phyloP scores from a whole-genome alignment of 345 rosid genomes.

The Gossypium thurberi region DNA sequence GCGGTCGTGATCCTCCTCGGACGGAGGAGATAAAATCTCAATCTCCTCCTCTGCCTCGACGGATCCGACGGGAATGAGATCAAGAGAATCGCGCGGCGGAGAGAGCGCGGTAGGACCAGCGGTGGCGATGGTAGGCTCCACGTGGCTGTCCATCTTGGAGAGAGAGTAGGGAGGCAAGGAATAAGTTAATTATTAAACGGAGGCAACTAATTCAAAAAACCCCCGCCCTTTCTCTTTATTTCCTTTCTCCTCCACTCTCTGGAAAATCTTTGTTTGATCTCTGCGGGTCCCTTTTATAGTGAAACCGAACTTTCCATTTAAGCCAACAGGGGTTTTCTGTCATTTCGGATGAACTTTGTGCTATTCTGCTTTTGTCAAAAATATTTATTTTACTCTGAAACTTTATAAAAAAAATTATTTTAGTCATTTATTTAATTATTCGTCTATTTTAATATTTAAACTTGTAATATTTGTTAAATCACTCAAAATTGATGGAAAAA shows the following conservation, averaged over 20 bases:
- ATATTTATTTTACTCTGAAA: too few relatives aligned
- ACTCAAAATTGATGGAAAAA: accelerated
- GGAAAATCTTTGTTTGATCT: neutral
- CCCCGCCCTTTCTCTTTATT: constrained; percentile 19
- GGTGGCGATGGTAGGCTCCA: constrained; percentile 20
- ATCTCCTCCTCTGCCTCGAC: constrained; percentile 31
- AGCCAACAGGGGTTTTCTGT: neutral
- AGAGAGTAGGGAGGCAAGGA: constrained; percentile 20
- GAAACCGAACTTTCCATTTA: neutral
- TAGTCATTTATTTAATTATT: too few relatives aligned
- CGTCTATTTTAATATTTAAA: accelerated
- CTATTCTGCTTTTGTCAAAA: neutral
- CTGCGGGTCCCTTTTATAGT: constrained; percentile 1
- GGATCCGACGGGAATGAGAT: constrained; percentile 29
- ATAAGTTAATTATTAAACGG: constrained; percentile 3
- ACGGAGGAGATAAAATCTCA: constrained; percentile 23
- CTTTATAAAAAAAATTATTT: too few relatives aligned
- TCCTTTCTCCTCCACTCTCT: constrained; percentile 4
- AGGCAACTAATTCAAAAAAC: constrained; percentile 13
- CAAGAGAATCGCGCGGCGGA: constrained; percentile 24
- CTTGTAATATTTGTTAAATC: too few relatives aligned
- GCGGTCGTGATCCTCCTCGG: constrained; percentile 36
- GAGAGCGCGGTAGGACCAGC: constrained; percentile 9
- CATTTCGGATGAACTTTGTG: neutral
- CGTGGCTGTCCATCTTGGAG: constrained; percentile 30